Percentiles rank a stretch among this genome's conserved stretches.
Conservation (phyloP, 768 basidiomycete genomes). For the Suillus occidentalis region DNA sequence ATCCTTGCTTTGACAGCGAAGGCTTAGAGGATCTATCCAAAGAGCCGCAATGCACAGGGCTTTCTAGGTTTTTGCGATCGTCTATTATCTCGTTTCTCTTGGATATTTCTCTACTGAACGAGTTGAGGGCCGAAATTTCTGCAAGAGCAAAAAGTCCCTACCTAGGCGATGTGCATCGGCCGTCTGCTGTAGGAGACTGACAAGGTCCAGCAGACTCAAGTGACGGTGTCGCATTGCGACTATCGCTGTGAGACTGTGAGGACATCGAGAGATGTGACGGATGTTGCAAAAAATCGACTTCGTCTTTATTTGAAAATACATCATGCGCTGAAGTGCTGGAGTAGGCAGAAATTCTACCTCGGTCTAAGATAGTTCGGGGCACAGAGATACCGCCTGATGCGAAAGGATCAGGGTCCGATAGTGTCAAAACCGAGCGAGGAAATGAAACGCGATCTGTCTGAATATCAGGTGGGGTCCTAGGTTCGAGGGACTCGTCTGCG, state of each 20-base stretch:
- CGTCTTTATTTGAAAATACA: conserved; percentile 39
- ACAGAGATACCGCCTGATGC: conserved; percentile 49
- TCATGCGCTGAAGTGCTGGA: conserved; percentile 53
- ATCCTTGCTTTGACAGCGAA: conserved; percentile 26
- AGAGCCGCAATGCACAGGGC: conserved; percentile 13
- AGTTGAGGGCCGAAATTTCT: neutral
- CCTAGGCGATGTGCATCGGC: conserved; percentile 10
- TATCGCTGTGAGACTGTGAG: conserved; percentile 44
- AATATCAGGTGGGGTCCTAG: conserved; percentile 53
- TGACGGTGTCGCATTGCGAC: neutral
- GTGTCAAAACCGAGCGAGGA: conserved; percentile 54
- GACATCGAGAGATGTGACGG: conserved; percentile 60
- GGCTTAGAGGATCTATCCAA: conserved; percentile 25
- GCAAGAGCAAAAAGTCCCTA: neutral
- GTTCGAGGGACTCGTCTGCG: conserved; percentile 53
- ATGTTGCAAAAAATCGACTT: conserved; percentile 40
- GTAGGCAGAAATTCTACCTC: conserved; percentile 51
- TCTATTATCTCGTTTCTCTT: neutral
- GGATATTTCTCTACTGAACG: neutral
- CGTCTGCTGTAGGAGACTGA: conserved; percentile 7
- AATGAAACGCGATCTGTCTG: conserved; percentile 30
- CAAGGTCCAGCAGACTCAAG: conserved; percentile 2
- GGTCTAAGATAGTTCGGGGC: conserved; percentile 39
- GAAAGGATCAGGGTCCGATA: conserved; percentile 67
- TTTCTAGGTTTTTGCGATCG: neutral